Evolutionary conservation across 2,329 filamentous ascomycete species (phyloP), one percentile per base, ranked within the genome.

Genomic region (Aspergillus eucalypticola): DNA sequence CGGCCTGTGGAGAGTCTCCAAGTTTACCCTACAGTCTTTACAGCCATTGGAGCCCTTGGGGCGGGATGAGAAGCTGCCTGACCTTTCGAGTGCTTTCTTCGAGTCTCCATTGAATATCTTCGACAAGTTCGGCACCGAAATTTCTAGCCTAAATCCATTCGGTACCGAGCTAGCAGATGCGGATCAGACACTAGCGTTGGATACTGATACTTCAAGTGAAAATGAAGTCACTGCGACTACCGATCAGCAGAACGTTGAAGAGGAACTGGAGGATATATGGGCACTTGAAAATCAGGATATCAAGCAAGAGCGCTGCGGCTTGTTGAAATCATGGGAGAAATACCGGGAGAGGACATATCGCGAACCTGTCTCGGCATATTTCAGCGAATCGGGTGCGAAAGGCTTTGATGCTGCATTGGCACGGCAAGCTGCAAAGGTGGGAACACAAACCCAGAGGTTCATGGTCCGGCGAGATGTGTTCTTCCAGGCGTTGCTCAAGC

Each of bases 261-360:
- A 44, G 11, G 61, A 58, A 13, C 25, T 60, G 1, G 67, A 71
- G 5, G 65, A 77, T 57, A 60, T 80, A 27, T 80, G 78, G 78
- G 63, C 62, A 0, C 59, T 75, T 23, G 68, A 73, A 35, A 64
- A 60, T 13, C 59, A 75, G 1, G 56, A 66, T 13, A 57, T 69
- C 5, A 58, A 56, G 2, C 11, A 51, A 8, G 54, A 35, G 17
- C 52, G 64, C 41, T 55, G 62, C 10, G 53, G 62, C 11, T 63
- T 73, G 2, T 60, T 75, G 21, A 72, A 65, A 39, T 77, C 75
- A 35, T 81, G 79, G 79, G 79, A 81, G 63, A 73, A 62, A 11
- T 80, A 77, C 61, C 64, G 73, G 25, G 60, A 76, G 23, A 68
- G 63, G 52, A 58, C 62, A 10, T 72, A 73, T 41, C 59, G 66